phyloP scores from a whole-genome alignment of 305 asterid species.

The Rubia tinctorum region DNA sequence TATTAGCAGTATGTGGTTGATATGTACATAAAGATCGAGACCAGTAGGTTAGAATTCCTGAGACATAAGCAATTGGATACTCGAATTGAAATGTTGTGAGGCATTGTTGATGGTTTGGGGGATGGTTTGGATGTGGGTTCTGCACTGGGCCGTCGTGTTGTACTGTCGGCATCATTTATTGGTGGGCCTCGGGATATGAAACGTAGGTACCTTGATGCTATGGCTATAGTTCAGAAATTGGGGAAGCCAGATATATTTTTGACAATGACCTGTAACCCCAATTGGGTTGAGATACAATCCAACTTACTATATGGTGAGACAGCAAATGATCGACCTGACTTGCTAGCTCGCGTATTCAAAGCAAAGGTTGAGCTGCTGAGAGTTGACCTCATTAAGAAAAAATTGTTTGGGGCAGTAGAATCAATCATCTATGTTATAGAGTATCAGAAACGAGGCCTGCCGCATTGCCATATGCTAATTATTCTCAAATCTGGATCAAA shows the following conservation, averaged over 20 bases:
- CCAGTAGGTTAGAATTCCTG: background rate
- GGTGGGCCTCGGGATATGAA: background rate
- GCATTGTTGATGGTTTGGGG: background rate
- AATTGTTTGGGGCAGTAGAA: too few relatives aligned
- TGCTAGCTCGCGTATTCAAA: background rate
- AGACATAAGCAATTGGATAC: background rate
- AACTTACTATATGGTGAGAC: background rate
- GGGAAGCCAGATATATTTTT: background rate
- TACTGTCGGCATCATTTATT: background rate
- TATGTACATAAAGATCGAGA: too few relatives aligned
- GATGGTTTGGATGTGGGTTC: background rate
- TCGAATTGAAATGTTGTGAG: background rate
- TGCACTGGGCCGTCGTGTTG: background rate
- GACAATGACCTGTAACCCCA: background rate
- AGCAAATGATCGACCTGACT: background rate
- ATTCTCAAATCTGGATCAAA: background rate
- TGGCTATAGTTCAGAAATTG: background rate
- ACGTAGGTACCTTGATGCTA: background rate
- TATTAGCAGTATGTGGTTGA: too few relatives aligned
- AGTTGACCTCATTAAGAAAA: background rate
- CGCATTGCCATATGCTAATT: background rate
- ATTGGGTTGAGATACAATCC: background rate
- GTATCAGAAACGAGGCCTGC: too few relatives aligned
- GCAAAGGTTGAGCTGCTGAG: background rate
- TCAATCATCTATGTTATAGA: too few relatives aligned